Percentiles rank a stretch among this genome's conserved stretches.
Evolutionary conservation across 176 grass and related monocot species (phyloP).

Genomic region (Eragrostis curvula): DNA sequence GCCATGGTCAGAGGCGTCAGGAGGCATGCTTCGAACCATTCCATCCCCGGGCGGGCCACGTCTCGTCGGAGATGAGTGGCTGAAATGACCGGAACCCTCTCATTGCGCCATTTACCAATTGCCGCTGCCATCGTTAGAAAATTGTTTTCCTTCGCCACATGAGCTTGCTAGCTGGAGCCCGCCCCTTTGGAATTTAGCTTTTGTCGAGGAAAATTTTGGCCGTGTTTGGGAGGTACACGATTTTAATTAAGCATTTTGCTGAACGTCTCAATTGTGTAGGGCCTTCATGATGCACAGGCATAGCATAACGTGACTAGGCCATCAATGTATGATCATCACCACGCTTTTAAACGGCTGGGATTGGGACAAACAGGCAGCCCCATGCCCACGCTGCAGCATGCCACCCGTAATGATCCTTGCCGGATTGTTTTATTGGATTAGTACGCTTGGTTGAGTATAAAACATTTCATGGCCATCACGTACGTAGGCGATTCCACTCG

Average conservation of each 20-base stretch:
- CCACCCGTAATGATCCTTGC: slow-evolving; percentile 25
- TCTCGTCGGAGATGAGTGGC: not conserved
- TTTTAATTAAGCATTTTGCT: not conserved
- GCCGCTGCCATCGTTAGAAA: not conserved
- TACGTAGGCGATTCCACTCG: not conserved
- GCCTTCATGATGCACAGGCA: not conserved
- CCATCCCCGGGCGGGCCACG: not conserved
- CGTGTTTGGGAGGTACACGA: not conserved
- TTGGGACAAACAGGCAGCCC: not conserved
- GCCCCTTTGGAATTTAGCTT: not conserved
- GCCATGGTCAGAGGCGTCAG: not conserved
- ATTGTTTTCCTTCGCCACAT: not conserved
- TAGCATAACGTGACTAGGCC: not conserved
- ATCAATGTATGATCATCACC: slow-evolving; percentile 10
- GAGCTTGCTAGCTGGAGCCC: too few relatives aligned
- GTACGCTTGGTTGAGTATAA: not conserved
- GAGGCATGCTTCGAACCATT: slow-evolving; percentile 20
- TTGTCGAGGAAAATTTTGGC: not conserved
- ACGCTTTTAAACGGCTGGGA: not conserved
- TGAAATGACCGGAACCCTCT: not conserved
- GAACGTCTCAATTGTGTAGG: not conserved
- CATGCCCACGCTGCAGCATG: not conserved
- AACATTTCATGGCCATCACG: slow-evolving; percentile 28
- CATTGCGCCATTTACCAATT: slow-evolving; percentile 7
- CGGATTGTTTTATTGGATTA: not conserved